Base-by-base conservation (phyloP, 2,329 filamentous ascomycete species). In the Neopestalotiopsis sp. region DNA sequence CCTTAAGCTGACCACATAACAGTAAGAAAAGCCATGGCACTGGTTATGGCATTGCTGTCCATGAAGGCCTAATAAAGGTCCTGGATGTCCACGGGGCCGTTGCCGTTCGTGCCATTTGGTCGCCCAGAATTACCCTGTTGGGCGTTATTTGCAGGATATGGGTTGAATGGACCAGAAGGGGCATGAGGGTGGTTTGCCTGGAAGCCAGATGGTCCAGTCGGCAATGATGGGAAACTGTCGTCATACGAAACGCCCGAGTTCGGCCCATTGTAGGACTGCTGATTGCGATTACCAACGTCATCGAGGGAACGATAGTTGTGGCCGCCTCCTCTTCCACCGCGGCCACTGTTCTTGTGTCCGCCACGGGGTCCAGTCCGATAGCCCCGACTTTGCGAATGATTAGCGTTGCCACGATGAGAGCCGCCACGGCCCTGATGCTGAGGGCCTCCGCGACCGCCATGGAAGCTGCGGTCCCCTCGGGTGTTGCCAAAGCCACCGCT, bases 231-330 rank as follows among this genome's bases (percentile, higher is more conserved):
- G 56, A 78, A 77, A 60, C 68, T 76, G 71, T 86, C 85, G 62
- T 86, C 84, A 70, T 86, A 87, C 57, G 83, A 83, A n/a, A 85
- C 81, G 45, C 67, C 65, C 17, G 66, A 62, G 49, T 78, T 77
- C 70, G 80, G 76, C 10, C 79, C 78, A 61, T 81, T 82, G 10
- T 80, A 82, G 5, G 81, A 82, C 38, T 80, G 81, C 45, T 84
- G 82, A 69, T 85, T 84, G 62, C 82, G 82, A 58, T 82, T 80
- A 32, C 85, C 86, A 34, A 90, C 84, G 73, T 94, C 91, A 76
- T 93, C 91, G 1, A 93, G 83, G 1, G 90, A 93, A 68, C 87
- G 86, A 77, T 94, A 93, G 59, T 84, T 82, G 70, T 85, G 83
- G 68, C 83, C 81, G 32, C 84, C 84, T 28, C 85, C 85, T 32